Evolutionary conservation across 2,329 filamentous ascomycete species (phyloP), one percentile per base, ranked within the genome.

Genomic region (Akanthomyces muscarius): DNA sequence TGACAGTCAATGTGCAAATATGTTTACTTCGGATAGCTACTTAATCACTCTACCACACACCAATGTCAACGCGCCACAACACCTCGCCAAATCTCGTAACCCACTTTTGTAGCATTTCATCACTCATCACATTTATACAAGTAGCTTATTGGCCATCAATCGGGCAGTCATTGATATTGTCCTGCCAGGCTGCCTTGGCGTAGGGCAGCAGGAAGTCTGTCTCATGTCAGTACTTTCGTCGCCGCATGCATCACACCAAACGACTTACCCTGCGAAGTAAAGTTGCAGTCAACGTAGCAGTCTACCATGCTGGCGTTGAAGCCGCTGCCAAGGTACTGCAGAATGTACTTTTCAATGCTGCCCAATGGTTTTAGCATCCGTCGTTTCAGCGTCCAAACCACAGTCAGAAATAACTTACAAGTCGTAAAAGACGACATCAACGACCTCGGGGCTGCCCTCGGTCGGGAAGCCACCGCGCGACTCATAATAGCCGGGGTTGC

Each of bases 371-470:
- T 38, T 23, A 18, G 18, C 7, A 36, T 38, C 38, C 8, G 11
- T 28, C 1, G 2, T 11, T 56, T 30, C 6, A 14, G 11, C 21
- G 44, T 16, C 5, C 25, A 18, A 23, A 14, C 1, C 51, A 14
- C 16, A 4, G 13, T 33, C 7, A 30, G 14, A 13, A 4, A 8
- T 25, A n/a, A 73, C 76, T 70, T 65, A 78, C 77, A 82, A 85
- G 65, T 85, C 81, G 16, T 82, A 70, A 67, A 85, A 85, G 28
- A 86, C 73, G 0, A 85, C 69, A 65, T 86, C 83, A 2, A 84
- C 82, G 2, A 69, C 76, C 13, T 77, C 75, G 0, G 81, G 78
- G 57, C 58, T 74, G 1, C 79, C 78, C 28, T 78, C 73, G 2
- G 69, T 63, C 0, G 80, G 79, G 61, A 85, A 83, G 0, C 77